phyloP scores from a whole-genome alignment of 768 basidiomycete species.

The Clitopilus passeckerianus region DNA sequence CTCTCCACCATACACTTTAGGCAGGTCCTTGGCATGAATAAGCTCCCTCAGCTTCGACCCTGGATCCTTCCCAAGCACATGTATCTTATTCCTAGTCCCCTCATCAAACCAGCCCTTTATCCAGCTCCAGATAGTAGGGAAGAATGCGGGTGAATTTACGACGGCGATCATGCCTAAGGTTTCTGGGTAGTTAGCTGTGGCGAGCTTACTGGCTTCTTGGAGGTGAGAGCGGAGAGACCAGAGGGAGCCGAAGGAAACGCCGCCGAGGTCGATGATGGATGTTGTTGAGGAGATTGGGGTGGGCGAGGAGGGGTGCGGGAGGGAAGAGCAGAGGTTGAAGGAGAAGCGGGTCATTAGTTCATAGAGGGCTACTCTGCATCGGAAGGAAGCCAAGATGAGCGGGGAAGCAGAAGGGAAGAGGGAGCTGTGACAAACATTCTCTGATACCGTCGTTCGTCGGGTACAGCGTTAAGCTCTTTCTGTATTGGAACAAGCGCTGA shows the following conservation, averaged over 20 bases:
- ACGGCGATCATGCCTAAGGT: conserved; percentile 63
- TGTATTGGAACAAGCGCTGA: conserved; percentile 54
- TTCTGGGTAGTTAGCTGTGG: conserved; percentile 81
- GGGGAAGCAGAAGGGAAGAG: neutral
- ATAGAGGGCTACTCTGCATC: conserved; percentile 52
- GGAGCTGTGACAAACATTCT: conserved; percentile 48
- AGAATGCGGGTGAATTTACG: conserved; percentile 80
- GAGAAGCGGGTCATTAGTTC: conserved; percentile 65
- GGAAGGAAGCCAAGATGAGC: neutral
- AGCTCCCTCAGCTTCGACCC: conserved; percentile 47
- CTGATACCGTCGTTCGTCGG: conserved; percentile 53
- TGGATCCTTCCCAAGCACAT: conserved; percentile 62
- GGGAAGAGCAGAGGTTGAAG: conserved; percentile 55
- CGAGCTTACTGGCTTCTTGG: conserved; percentile 68
- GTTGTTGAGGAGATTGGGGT: conserved; percentile 57
- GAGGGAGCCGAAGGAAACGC: conserved; percentile 55
- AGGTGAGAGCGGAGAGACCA: conserved; percentile 71
- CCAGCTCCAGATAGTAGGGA: conserved; percentile 82
- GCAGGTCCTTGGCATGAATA: conserved; percentile 43
- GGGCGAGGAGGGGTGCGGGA: conserved; percentile 46
- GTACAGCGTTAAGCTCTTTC: conserved; percentile 54
- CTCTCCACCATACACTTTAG: conserved; percentile 68
- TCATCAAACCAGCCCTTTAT: conserved; percentile 84
- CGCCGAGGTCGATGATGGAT: conserved; percentile 70
- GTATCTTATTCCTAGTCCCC: conserved; percentile 72